Percentiles rank a stretch among this genome's conserved stretches.
phyloP scores from a whole-genome alignment of 345 rosid species.

The Moricandia moricandioides region DNA sequence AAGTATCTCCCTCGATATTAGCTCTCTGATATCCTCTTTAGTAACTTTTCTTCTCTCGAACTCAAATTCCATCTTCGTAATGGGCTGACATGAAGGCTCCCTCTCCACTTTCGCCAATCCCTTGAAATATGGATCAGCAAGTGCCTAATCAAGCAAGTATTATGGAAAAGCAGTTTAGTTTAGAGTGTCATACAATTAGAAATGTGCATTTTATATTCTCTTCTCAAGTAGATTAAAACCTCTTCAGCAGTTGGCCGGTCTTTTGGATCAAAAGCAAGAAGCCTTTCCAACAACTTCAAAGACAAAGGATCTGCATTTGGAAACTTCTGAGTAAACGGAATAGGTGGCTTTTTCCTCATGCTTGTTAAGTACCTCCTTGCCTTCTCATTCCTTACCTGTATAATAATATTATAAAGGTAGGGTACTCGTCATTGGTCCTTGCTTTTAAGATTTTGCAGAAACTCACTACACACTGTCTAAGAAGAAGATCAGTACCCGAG shows the following conservation, averaged over 20 bases:
- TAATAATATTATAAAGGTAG: not conserved
- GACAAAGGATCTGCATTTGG: slow-evolving; percentile 85
- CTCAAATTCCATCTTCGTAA: slow-evolving; percentile 95
- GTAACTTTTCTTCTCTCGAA: slow-evolving; percentile 92
- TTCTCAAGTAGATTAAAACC: slow-evolving; percentile 38
- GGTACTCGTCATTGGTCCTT: not conserved
- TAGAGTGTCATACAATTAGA: no score
- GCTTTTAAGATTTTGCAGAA: not conserved
- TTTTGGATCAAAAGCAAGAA: slow-evolving; percentile 93
- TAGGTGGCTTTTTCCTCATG: slow-evolving; percentile 90
- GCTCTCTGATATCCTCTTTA: slow-evolving; percentile 83
- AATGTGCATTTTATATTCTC: no score
- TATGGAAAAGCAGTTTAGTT: no score
- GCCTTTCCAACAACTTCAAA: slow-evolving; percentile 60
- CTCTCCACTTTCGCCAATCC: slow-evolving; percentile 88
- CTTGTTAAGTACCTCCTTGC: slow-evolving; percentile 88
- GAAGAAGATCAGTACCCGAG: slow-evolving; percentile 50
- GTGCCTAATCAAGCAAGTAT: slow-evolving; percentile 50
- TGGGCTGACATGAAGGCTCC: slow-evolving; percentile 93
- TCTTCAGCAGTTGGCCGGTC: slow-evolving; percentile 90
- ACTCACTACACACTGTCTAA: not conserved
- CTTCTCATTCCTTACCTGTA: slow-evolving; percentile 88
- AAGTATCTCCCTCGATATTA: slow-evolving; percentile 78
- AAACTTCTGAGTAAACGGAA: slow-evolving; percentile 69
- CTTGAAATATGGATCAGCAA: slow-evolving; percentile 87